Conservation (phyloP, 75 land plant species). For the Pseudotsuga menziesii region DNA sequence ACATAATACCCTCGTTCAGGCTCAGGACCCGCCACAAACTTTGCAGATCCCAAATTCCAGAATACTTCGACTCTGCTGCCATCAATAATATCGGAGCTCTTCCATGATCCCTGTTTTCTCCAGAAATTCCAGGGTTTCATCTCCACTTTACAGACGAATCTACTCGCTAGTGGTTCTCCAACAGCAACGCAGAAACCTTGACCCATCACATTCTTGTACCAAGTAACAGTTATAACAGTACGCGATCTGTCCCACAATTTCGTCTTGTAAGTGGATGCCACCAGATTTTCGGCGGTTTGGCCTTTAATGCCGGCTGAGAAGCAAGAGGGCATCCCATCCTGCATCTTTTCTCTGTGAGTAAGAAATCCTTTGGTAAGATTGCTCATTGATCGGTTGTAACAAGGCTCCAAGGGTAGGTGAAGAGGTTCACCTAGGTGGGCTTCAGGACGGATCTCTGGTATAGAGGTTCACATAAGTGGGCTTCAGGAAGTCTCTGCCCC, state of each 20-base stretch:
- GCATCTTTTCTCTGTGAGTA: too few relatives aligned
- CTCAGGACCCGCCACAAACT: constrained; percentile 31
- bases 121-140: constrained; percentile 77
- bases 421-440: too few relatives aligned
- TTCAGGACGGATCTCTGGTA: too few relatives aligned
- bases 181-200: constrained; percentile 2
- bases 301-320: too few relatives aligned
- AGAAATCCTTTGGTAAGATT: too few relatives aligned
- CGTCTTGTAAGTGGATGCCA: constrained; percentile 67
- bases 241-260: constrained; percentile 23
- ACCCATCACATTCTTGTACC: constrained; percentile 13
- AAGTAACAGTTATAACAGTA: constrained; percentile 11
- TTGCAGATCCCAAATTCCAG: constrained; percentile 66
- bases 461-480: too few relatives aligned
- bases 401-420: too few relatives aligned
- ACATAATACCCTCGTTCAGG: constrained; percentile 42
- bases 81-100: constrained; percentile 34
- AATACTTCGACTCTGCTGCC: constrained; percentile 29
- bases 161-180: constrained; percentile 40
- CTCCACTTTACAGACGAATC: constrained; percentile 78
- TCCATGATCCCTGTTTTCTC: constrained; percentile 49
- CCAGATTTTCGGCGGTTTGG: constrained; percentile 33
- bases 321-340: too few relatives aligned
- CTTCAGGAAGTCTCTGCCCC: too few relatives aligned
- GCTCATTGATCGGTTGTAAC: too few relatives aligned